Evolutionary conservation across 179 eudicot species (phyloP).

Genomic region (Camellia oleifera): DNA sequence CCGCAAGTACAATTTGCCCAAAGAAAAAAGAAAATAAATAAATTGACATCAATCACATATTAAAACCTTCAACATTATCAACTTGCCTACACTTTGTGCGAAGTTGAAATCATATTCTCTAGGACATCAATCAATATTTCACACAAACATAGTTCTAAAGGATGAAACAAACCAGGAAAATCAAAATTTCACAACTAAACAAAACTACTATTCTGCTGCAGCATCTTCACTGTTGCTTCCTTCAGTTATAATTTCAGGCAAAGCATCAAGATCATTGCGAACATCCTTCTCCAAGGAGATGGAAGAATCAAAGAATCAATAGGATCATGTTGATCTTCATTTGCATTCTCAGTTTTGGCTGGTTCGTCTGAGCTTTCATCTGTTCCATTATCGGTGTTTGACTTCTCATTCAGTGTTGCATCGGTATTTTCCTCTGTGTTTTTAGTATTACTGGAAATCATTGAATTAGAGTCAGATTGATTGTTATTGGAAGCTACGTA

Average conservation of each 20-base stretch:
- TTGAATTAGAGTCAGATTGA: constrained; percentile 23
- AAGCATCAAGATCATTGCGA: constrained; percentile 40
- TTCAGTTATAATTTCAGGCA: constrained; percentile 53
- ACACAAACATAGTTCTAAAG: background rate
- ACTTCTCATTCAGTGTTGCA: constrained; percentile 21
- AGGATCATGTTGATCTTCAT: constrained; percentile 34
- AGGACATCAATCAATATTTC: background rate
- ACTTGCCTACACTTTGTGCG: constrained; percentile 5
- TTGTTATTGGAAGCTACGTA: constrained; percentile 20
- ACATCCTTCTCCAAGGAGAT: constrained; percentile 33
- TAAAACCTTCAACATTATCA: background rate
- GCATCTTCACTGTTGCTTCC: constrained; percentile 27
- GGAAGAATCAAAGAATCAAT: constrained; percentile 48
- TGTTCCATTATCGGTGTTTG: constrained; percentile 26
- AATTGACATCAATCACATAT: background rate
- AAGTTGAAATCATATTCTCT: background rate
- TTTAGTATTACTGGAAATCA: constrained; percentile 23
- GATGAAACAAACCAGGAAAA: background rate
- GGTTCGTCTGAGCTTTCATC: constrained; percentile 26
- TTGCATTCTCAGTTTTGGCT: constrained; percentile 28
- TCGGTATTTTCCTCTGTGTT: constrained; percentile 17
- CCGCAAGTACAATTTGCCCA: too few species aligned
- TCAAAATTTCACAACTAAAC: constrained; percentile 14
- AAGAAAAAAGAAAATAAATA: too few species aligned
- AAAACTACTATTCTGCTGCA: constrained; percentile 39